Conservation (phyloP, 2,329 filamentous ascomycete genomes). For the Botrytis medusae region DNA sequence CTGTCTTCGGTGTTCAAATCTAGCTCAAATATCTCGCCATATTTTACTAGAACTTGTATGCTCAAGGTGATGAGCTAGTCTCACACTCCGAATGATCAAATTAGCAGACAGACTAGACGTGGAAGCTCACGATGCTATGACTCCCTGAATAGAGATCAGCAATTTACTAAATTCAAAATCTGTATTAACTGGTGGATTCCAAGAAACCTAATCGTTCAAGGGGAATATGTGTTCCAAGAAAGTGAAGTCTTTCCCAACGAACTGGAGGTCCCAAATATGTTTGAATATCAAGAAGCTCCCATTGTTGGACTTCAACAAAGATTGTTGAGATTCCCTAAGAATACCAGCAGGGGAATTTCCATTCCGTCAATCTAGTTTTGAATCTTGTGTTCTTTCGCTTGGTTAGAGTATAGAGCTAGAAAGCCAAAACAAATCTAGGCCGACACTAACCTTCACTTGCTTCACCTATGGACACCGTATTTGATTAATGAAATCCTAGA, state of each 20-base stretch:
- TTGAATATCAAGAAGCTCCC: not conserved
- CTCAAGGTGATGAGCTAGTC: not conserved
- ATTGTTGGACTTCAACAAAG: not conserved
- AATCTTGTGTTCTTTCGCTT: not conserved
- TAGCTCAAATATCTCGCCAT: not conserved
- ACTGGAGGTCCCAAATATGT: not conserved
- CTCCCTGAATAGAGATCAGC: not conserved
- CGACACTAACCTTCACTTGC: not conserved
- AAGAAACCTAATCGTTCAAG: not conserved
- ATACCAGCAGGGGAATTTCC: too few relatives aligned
- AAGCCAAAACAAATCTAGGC: not conserved
- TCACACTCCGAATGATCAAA: not conserved
- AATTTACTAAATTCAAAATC: not conserved
- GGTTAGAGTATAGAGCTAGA: not conserved
- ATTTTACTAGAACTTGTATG: not conserved
- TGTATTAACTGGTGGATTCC: not conserved
- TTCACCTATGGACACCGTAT: not conserved
- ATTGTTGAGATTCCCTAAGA: not conserved
- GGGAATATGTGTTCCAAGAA: not conserved
- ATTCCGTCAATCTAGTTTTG: not conserved
- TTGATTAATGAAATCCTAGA: rapidly evolving
- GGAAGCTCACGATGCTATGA: not conserved
- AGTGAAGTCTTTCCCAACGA: not conserved
- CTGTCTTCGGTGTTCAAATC: not conserved
- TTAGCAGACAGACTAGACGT: not conserved